phyloP scores from a whole-genome alignment of 345 rosid species.

The Syzygium jambos region DNA sequence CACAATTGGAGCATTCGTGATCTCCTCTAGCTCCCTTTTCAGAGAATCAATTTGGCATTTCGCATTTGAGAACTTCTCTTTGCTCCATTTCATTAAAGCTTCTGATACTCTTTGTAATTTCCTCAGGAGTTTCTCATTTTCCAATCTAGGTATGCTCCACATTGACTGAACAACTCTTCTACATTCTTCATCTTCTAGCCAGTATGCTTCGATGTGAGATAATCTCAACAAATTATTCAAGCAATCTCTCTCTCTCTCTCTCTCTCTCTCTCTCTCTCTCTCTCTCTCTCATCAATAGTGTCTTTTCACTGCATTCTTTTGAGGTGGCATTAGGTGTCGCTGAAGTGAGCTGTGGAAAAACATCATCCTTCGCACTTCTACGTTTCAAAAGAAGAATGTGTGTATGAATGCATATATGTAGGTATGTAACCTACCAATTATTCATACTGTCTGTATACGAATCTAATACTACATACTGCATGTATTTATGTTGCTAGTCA shows the following conservation, averaged over 20 bases:
- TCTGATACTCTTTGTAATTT: not conserved
- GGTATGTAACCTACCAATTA: not conserved
- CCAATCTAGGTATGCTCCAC: not conserved
- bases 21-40: not conserved
- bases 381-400: no score
- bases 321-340: no score
- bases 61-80: not conserved
- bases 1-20: not conserved
- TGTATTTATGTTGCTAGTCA: not conserved
- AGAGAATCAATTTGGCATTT: not conserved
- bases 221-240: no score
- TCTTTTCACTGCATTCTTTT: no score
- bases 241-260: no score
- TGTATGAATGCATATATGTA: not conserved
- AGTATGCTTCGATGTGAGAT: no score
- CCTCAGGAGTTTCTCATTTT: not conserved
- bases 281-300: no score
- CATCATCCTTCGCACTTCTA: no score
- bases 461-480: not conserved
- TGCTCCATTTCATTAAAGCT: not conserved
- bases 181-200: no score
- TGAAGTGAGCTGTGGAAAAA: no score
- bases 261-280: no score
- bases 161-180: no score
- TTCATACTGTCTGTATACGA: not conserved